Percentiles rank a stretch among this genome's conserved stretches.
Conservation (phyloP, 768 basidiomycete genomes). For the Boletus sp. region DNA sequence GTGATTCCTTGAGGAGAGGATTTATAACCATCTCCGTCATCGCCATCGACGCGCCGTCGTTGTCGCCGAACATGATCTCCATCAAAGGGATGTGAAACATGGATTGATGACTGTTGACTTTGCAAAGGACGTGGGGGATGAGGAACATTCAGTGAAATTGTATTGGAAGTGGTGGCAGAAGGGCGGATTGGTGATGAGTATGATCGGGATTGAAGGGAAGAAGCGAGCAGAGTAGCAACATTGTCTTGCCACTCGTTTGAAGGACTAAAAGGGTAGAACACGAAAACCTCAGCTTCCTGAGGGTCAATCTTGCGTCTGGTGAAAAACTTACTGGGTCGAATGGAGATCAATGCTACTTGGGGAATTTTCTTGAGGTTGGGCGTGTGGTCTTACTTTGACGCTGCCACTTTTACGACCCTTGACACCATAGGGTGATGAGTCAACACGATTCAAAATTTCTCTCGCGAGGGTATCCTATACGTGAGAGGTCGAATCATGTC, state of each 20-base stretch:
- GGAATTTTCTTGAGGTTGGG: conserved; percentile 18
- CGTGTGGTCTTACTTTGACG: conserved; percentile 26
- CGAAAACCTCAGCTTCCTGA: neutral
- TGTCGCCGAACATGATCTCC: conserved; percentile 43
- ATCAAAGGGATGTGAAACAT: conserved; percentile 7
- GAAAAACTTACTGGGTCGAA: conserved; percentile 58
- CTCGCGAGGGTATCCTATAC: conserved; percentile 71
- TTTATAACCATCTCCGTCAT: conserved; percentile 1
- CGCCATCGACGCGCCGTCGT: conserved; percentile 44
- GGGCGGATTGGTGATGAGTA: neutral
- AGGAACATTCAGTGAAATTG: conserved; percentile 13
- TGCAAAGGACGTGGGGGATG: conserved; percentile 5
- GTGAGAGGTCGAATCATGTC: conserved; percentile 4
- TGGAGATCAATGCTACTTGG: conserved; percentile 40
- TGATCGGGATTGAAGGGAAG: conserved; percentile 17
- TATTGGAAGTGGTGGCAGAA: conserved; percentile 1
- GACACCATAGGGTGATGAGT: conserved; percentile 74
- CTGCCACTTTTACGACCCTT: conserved; percentile 58
- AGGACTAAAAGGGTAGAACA: conserved; percentile 45
- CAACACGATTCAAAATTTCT: conserved; percentile 81
- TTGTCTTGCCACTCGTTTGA: conserved; percentile 84
- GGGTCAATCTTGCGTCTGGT: neutral
- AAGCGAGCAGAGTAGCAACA: conserved; percentile 36
- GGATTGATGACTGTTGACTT: conserved; percentile 14
- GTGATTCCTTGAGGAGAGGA: conserved; percentile 8